Evolutionary conservation across 2,329 filamentous ascomycete species (phyloP), one percentile per base, ranked within the genome.

Genomic region (Arthrinium puccinioides): DNA sequence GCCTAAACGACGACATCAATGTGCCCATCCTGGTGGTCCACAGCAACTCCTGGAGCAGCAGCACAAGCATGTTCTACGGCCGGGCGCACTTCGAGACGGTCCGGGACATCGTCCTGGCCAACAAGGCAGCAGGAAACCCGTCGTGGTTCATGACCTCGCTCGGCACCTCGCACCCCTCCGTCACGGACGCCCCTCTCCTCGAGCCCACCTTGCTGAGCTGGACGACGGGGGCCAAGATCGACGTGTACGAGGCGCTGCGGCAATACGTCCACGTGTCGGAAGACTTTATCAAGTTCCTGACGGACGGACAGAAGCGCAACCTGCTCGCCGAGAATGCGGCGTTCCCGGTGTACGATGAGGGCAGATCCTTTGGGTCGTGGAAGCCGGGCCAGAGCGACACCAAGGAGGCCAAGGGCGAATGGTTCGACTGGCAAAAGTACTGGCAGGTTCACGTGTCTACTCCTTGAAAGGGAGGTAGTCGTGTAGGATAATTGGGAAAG

Each of bases 141-240:
- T 60, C 62, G 3, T 76, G 72, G 72, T 76, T 76, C 54, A 53
- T 75, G 48, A 76, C 72, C 2, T 67, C 65, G 20, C 50, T 74
- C 2, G 69, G 70, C 21, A 76, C 72, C 0, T 61, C 76, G 0
- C 80, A 84, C 48, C 77, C 80, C 0, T 76, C 70, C 9, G 74
- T 82, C 15, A 82, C 80, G 0, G 80, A 84, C 49, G 80, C 79
- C 13, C 78, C 79, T 1, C 61, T 84, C 3, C 67, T 84, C 7
- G 71, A 82, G 42, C 79, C 79, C 0, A 58, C 70, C 35, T 59
- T 84, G 20, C 62, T 84, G 30, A 68, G 72, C 39, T 72, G 74
- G 61, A 74, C 75, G 0, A 82, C 79, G 0, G 76, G 77, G 0
- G 73, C 79, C 0, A 71, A 64, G 1, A 67, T 81, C n/a, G 61